Base-by-base conservation (phyloP, 768 basidiomycete genomes). In the Russula earlei region DNA sequence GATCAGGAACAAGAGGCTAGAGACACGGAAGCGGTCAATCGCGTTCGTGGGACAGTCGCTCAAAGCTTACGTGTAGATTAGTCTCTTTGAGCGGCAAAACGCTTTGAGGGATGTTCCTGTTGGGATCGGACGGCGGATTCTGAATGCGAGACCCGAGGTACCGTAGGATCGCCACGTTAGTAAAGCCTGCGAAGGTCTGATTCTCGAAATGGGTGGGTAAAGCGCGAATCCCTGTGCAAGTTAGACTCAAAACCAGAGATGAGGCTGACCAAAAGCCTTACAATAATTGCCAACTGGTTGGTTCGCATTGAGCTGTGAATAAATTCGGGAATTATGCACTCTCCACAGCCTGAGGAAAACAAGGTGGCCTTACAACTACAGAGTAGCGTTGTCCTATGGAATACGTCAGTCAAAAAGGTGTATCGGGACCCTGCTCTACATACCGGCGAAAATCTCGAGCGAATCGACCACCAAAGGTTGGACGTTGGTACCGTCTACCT, bases 311-410 rank as follows among this genome's bases (percentile, higher is more conserved):
- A 55, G 40, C 54, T 55, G 47, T 14, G 25, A 34, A 14, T 6
- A 0, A 40, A 29, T 38, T 7, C 12, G 10, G 17, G 2, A 22
- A 15, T 36, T 12, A 41, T 20, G n/a, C 31, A 24, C 14, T n/a
- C n/a, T 5, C 20, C 38, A 7, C 9, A 37, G 25, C 7, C 12
- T 17, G 9, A n/a, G 7, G 22, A 14, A 45, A n/a, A 9, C 10
- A 6, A 14, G 19, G 25, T 43, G 2, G 19, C 19, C 56, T 37
- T 56, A 68, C 67, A 15, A 68, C 57, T 43, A 68, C 56, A 15
- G 67, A 68, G 45, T 68, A 68, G 2, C 67, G 62, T 53, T 68
- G 67, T 20, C 40, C 46, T 58, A 19, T 33, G 37, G 12, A 8
- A 15, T 17, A 2, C 10, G 14, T 40, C 27, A 48, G 19, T 22